A percentile compares a stretch with the other conserved stretches of the same genome.
phyloP scores from a whole-genome alignment of 2,329 filamentous ascomycete species.

The Penicillium sp. region DNA sequence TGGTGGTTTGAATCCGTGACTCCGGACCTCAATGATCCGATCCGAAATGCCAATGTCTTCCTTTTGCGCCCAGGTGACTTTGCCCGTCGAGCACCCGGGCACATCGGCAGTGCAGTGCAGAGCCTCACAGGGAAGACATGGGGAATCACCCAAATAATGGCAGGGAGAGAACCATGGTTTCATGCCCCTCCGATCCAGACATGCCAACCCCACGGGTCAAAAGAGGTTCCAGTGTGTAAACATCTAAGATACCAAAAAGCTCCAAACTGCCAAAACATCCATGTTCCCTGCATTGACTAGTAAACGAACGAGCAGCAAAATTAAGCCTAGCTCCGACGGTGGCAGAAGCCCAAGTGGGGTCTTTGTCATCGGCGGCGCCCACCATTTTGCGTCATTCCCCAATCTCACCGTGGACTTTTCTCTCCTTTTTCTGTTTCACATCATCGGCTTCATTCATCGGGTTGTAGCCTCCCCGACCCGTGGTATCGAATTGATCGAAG shows the following conservation, averaged over 20 bases:
- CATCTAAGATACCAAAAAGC: too few relatives aligned
- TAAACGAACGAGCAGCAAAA: not conserved
- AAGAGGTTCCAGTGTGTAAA: not conserved
- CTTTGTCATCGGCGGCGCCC: slow-evolving; percentile 2
- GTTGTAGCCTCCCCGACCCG: not conserved
- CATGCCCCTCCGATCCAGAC: not conserved
- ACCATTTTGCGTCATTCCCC: slow-evolving; percentile 9
- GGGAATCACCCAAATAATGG: too few relatives aligned
- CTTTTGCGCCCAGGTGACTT: not conserved
- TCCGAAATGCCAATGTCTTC: not conserved
- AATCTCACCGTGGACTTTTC: not conserved
- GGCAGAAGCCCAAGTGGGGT: not conserved
- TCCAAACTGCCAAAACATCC: not conserved
- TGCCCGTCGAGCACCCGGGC: not conserved
- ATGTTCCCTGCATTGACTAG: too few relatives aligned
- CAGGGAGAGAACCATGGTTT: not conserved
- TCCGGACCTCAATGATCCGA: not conserved
- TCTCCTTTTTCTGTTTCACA: not conserved
- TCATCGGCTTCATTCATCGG: slow-evolving; percentile 3
- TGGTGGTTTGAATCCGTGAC: not conserved
- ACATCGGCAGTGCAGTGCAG: not conserved
- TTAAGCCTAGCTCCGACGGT: not conserved
- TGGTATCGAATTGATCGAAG: slow-evolving; percentile 13
- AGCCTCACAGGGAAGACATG: not conserved
- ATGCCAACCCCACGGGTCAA: not conserved